A percentile compares a stretch with the other conserved stretches of the same genome.
These are phyloP conservation scores for Solioccasus polychromus DNA, from an alignment of 768 basidiomycete genomes.

Conservation along the genomic window DNA sequence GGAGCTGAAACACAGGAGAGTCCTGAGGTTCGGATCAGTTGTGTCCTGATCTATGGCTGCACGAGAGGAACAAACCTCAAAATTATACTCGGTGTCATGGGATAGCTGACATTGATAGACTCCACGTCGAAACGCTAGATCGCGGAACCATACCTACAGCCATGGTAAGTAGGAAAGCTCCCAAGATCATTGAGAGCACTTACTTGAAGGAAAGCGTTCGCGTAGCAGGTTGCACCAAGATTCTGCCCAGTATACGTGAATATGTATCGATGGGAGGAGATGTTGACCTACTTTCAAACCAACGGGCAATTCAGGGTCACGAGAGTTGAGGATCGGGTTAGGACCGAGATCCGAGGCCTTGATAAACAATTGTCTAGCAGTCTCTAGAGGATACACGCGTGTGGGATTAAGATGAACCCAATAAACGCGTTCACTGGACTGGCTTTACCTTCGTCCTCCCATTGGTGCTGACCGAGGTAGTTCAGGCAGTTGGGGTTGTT, in stretches of 20 bases:
- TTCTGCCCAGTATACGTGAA: constrained; percentile 50
- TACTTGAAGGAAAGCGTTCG: constrained; percentile 92
- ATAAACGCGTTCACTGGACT: constrained; percentile 11
- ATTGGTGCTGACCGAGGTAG: constrained; percentile 79
- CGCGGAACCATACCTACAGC: constrained; percentile 86
- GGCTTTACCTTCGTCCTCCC: constrained; percentile 66
- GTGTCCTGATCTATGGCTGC: neutral
- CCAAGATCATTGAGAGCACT: constrained; percentile 6
- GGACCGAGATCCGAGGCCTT: constrained; percentile 50
- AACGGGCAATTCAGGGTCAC: constrained; percentile 60
- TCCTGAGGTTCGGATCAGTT: constrained; percentile 42
- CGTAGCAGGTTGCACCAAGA: constrained; percentile 95
- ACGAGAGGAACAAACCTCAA: constrained; percentile 37
- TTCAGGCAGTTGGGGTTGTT: constrained; percentile 84
- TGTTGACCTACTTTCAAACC: constrained; percentile 62
- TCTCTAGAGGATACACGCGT: constrained; percentile 37
- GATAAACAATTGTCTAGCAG: constrained; percentile 48
- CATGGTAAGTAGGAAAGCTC: constrained; percentile 3
- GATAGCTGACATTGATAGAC: constrained; percentile 76
- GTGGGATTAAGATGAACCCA: neutral
- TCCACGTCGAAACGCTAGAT: constrained; percentile 73
- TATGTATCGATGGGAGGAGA: neutral
- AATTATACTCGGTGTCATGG: constrained; percentile 41
- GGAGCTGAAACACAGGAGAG: constrained; percentile 75
- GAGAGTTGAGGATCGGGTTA: constrained; percentile 50